These are phyloP conservation scores for Boletus pseudo-olivaceus DNA, from an alignment of 768 basidiomycete species.

Conservation along the genomic window DNA sequence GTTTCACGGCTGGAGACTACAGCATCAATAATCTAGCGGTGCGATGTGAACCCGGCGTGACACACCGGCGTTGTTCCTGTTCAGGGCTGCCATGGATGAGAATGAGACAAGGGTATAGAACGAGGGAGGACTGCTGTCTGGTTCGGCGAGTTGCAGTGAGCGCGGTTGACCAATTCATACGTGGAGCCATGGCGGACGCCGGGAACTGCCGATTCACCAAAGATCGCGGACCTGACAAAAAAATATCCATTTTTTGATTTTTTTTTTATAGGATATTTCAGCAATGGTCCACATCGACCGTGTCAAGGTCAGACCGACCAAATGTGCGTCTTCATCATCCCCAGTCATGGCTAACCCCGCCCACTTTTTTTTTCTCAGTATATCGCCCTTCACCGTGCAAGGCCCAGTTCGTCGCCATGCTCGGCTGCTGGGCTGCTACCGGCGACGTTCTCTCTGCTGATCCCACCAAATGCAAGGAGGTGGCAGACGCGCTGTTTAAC, in stretches of 20 bases:
- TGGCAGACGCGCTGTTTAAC: constrained; percentile 60
- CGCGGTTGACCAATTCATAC: background rate
- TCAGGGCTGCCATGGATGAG: constrained; percentile 46
- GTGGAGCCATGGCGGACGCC: constrained; percentile 11
- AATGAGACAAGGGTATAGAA: background rate
- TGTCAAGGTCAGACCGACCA: constrained; percentile 75
- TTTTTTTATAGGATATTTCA: too few species aligned
- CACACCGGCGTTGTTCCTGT: constrained; percentile 88
- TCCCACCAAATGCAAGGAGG: constrained; percentile 48
- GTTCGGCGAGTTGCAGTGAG: background rate
- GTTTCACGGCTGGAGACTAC: constrained; percentile 70
- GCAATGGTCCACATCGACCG: constrained; percentile 70
- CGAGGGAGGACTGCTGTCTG: background rate
- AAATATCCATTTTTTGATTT: background rate
- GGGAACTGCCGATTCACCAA: constrained; percentile 11
- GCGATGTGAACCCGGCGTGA: background rate
- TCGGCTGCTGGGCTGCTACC: constrained; percentile 82
- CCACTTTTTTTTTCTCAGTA: background rate
- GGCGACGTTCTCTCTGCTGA: constrained; percentile 54
- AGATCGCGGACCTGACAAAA: constrained; percentile 10
- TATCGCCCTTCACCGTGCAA: constrained; percentile 17
- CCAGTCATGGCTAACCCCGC: background rate
- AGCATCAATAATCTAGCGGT: background rate
- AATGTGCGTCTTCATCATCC: constrained; percentile 46
- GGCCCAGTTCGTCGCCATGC: constrained; percentile 69